Evolutionary conservation across 495 filamentous ascomycete genomes (phyloP), one percentile per base, ranked within the genome.

Genomic region (Baudoinia panamericana): DNA sequence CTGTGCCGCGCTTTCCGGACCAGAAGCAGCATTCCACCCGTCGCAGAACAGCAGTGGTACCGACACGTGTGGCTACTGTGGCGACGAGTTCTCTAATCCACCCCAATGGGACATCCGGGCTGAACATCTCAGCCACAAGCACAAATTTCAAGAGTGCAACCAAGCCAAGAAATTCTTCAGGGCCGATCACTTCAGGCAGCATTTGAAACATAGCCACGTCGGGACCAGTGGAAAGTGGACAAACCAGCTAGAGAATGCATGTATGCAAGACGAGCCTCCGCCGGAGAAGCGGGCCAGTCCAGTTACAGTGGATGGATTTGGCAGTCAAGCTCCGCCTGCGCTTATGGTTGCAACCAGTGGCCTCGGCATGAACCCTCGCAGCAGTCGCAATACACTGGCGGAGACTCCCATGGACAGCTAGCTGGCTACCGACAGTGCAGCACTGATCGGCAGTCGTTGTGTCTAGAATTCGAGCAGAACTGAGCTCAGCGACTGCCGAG

Each of bases 181-280:
- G 4, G 90, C 90, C 13, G 90, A 97, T 57, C 90, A 97, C 56
- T 97, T 97, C 69, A 77, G 90, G 26, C 90, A 97, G 60, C 90
- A 97, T 63, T 67, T 97, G 38, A 97, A 97, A 66, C 90, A 97
- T 53, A 95, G 88, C 56, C 90, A 97, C 62, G 84, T 81, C 5
- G 92, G 90, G 10, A 88, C 85, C 1, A 94, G 86, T 61, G 90
- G 90, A 17, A 96, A 96, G 57, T 96, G 92, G 90, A 97, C 90
- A 15, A 97, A 97, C 59, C 88, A 93, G 66, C 63, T 97, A 29
- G 90, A 97, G 56, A 92, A 82, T 54, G 84, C 87, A 22, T 96
- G 90, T 60, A 93, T 95, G 88, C 81, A 86, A 61, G 86, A 94
- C 47, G 88, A 96, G 59, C 66, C 73, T 20, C 68, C 67, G 2